Evolutionary conservation across 78 protist species (phyloP), one percentile per base, ranked within the genome.

Genomic region (Dictyostelium capitatum): DNA sequence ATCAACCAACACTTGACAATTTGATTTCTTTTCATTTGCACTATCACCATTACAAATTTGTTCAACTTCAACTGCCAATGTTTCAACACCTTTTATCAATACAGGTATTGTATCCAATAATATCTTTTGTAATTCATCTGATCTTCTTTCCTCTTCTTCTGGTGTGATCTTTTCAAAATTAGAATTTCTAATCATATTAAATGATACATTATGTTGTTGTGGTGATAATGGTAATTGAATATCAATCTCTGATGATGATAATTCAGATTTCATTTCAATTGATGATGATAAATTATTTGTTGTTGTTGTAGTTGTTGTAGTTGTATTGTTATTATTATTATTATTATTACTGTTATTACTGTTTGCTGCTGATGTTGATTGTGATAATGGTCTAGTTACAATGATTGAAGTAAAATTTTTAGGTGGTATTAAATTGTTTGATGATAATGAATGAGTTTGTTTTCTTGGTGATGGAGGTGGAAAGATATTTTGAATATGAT

Each of bases 91-190:
- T 47, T 23, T 74, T 6, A 77, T 87, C 17, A 87, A 32, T 41
- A 30, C 37, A 62, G 93, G 93, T 28, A 87, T 87, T 2, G 62
- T 50, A 25, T 77, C 80, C 15, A 79, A 74, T 37, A 84, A 59
- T 46, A 74, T 23, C 47, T 72, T 48, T 57, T 84, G 80, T 30
- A 84, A 79, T 46, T 74, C 92, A 23, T 48, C 82, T 74, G 82
- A 48, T 59, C 75, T 72, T 59, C 69, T 79, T 56, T 84, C 92
- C 47, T 84, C 92, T 41, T 79, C 83, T 56, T 79, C 83, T 28
- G 51, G 41, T 54, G 83, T 54, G 37, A 54, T 54, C 41, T 79
- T 79, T 28, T 54, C 56, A 46, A 30, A 17, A 11, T 59, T 25
- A 23, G 7, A 15, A 23, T 23, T 14, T 57, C 28, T 30, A 11